These are phyloP conservation scores for Ascochyta koolunga DNA, from an alignment of 2,329 filamentous ascomycete species.

Conservation along the genomic window DNA sequence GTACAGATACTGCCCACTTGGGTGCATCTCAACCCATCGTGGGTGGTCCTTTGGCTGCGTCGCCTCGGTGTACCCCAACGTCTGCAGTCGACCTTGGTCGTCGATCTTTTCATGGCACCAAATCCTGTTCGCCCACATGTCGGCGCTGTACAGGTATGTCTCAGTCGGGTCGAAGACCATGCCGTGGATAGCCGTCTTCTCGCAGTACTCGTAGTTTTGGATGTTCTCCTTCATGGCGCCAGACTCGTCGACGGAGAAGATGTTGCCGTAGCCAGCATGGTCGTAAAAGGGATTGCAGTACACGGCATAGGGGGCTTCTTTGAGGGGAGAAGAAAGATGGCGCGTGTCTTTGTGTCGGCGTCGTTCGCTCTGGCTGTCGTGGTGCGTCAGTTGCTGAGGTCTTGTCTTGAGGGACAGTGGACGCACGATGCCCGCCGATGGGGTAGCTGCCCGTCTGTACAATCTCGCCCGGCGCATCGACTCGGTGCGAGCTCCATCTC, in stretches of 20 bases:
- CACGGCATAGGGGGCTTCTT: constrained; percentile 78
- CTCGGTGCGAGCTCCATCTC: constrained; percentile 84
- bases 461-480: constrained; percentile 77
- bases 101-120: constrained; percentile 80
- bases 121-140: constrained; percentile 77
- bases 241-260: constrained; percentile 66
- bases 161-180: constrained; percentile 80
- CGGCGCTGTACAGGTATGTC: constrained; percentile 78
- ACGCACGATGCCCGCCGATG: constrained; percentile 76
- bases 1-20: constrained; percentile 78
- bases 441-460: constrained; percentile 73
- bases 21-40: constrained; percentile 86
- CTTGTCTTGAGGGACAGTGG: no score
- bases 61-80: constrained; percentile 75
- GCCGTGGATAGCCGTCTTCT: constrained; percentile 75
- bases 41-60: constrained; percentile 77
- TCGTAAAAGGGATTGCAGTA: constrained; percentile 93
- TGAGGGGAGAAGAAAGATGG: constrained; percentile 86
- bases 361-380: constrained; percentile 68
- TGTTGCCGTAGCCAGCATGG: constrained; percentile 79
- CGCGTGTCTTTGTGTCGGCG: constrained; percentile 78
- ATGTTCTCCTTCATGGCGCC: constrained; percentile 68
- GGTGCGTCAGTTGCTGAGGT: constrained; percentile 7
- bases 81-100: constrained; percentile 65
- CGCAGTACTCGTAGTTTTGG: constrained; percentile 75